Evolutionary conservation across 495 filamentous ascomycete species (phyloP).

Genomic region (Xylaria scruposa): DNA sequence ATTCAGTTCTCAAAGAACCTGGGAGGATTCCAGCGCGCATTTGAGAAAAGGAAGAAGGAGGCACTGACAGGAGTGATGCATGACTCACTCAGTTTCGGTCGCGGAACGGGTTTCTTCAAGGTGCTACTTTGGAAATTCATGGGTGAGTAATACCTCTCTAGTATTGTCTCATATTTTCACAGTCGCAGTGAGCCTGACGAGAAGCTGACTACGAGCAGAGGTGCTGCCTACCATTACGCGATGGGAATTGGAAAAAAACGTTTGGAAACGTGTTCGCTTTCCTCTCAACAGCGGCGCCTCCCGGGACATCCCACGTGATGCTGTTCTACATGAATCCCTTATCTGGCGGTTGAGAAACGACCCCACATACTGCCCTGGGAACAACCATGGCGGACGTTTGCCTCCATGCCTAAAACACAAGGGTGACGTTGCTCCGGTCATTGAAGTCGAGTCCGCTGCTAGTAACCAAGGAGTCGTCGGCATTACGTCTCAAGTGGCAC

Average conservation of each 20-base stretch:
- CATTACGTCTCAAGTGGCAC: conserved; percentile 11
- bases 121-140: conserved; percentile 45
- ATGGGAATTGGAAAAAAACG: conserved; percentile 39
- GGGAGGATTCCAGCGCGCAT: conserved; percentile 33
- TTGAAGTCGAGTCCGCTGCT: neutral
- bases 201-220: conserved; percentile 36
- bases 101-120: conserved; percentile 33
- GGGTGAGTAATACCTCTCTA: conserved; percentile 28
- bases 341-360: conserved; percentile 67
- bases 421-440: conserved; percentile 23
- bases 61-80: conserved; percentile 36
- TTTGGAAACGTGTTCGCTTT: conserved; percentile 39
- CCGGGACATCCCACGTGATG: conserved; percentile 71
- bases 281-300: conserved; percentile 71
- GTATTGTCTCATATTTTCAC: neutral
- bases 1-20: conserved; percentile 33
- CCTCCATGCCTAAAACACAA: conserved; percentile 35
- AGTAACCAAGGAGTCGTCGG: neutral
- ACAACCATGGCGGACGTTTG: conserved; percentile 45
- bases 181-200: neutral
- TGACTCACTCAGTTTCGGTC: conserved; percentile 37
- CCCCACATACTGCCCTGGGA: conserved; percentile 67
- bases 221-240: conserved; percentile 46
- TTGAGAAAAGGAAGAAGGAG: conserved; percentile 33
- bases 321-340: conserved; percentile 68